A percentile compares a stretch with the other conserved stretches of the same genome.
Conservation (phyloP, 108 stramenopile genomes). For the Discostella stelligeroides region DNA sequence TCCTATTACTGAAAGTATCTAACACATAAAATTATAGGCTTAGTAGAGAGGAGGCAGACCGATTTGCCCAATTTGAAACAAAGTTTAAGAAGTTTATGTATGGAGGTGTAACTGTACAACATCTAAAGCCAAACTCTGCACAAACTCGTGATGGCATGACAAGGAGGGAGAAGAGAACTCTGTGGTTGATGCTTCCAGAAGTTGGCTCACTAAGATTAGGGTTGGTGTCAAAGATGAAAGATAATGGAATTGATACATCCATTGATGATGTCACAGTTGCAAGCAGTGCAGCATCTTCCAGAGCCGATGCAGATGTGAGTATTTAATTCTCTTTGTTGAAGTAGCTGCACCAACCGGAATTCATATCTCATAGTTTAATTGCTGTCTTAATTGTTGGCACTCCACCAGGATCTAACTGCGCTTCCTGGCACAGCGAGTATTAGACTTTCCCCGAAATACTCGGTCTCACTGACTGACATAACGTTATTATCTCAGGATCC, state of each 20-base stretch:
- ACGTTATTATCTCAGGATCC: slow-evolving; percentile 65
- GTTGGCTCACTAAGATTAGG: slow-evolving; percentile 69
- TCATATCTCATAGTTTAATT: not conserved
- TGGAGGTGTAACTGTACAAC: slow-evolving; percentile 77
- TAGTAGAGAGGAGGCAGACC: slow-evolving; percentile 50
- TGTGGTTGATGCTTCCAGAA: slow-evolving; percentile 84
- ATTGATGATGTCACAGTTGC: slow-evolving; percentile 43
- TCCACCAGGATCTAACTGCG: slow-evolving; percentile 38
- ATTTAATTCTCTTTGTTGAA: not conserved
- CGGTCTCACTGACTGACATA: slow-evolving; percentile 77
- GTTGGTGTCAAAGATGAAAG: slow-evolving; percentile 72
- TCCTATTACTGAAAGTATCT: not conserved
- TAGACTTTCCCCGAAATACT: slow-evolving; percentile 76
- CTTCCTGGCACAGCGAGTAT: slow-evolving; percentile 52
- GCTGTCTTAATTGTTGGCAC: not conserved
- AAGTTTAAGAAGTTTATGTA: slow-evolving; percentile 82
- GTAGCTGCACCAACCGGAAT: not conserved
- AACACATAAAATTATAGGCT: slow-evolving; percentile 6
- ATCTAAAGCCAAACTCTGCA: slow-evolving; percentile 54
- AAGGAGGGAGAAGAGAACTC: slow-evolving; percentile 66
- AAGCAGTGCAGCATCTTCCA: slow-evolving; percentile 36
- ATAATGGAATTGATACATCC: slow-evolving; percentile 25
- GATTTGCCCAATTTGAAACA: slow-evolving; percentile 62
- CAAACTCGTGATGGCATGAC: slow-evolving; percentile 49
- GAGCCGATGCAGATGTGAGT: slow-evolving; percentile 38